Percentiles rank a stretch among this genome's conserved stretches.
Conservation (phyloP, 257 asterid genomes). For the Lycium ferocissimum region DNA sequence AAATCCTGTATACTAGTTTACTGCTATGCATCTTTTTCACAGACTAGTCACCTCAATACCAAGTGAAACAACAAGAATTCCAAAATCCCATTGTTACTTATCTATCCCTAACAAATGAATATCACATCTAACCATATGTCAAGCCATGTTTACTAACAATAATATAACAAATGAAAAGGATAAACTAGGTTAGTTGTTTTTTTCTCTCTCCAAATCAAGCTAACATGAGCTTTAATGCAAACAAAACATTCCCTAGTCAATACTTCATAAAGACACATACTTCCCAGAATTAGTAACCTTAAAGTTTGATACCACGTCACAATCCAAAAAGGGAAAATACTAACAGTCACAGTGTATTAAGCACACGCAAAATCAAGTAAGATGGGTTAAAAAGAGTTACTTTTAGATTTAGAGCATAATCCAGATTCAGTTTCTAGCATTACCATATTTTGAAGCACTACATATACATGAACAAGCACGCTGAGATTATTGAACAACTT, state of each 20-base stretch:
- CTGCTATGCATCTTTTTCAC: slow-evolving; percentile 14
- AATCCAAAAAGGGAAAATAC: neutral
- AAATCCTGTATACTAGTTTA: slow-evolving; percentile 2
- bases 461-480: slow-evolving; percentile 2
- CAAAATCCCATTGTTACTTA: neutral
- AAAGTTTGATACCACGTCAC: neutral
- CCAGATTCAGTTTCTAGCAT: neutral
- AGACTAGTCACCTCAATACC: neutral
- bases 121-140: neutral
- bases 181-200: neutral
- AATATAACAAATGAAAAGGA: neutral
- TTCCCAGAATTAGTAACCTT: neutral
- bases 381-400: neutral
- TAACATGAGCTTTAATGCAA: neutral
- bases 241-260: neutral
- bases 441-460: neutral
- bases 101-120: neutral
- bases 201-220: neutral
- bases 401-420: neutral
- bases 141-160: neutral
- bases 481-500: neutral
- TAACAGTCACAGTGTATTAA: neutral
- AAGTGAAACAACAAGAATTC: neutral
- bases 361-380: neutral
- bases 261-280: neutral